Conservation (phyloP, 768 basidiomycete species). For the Leccinum uliginosum region DNA sequence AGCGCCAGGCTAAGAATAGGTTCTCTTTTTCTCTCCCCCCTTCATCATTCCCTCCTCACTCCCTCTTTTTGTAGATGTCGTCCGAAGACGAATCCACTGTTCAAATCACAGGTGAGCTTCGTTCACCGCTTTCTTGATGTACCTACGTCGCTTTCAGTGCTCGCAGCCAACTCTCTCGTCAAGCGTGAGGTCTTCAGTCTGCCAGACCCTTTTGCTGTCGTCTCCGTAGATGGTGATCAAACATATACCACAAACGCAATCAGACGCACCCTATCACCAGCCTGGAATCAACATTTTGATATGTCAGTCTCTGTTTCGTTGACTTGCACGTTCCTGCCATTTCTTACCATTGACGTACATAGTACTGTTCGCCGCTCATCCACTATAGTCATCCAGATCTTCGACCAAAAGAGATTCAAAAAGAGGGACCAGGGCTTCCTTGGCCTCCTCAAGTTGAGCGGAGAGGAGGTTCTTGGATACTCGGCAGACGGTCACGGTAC, state of each 20-base stretch:
- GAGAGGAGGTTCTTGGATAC: slow-evolving; percentile 48
- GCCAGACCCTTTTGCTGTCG: slow-evolving; percentile 85
- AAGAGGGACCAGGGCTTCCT: slow-evolving; percentile 80
- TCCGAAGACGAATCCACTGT: slow-evolving; percentile 14
- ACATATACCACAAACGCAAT: slow-evolving; percentile 72
- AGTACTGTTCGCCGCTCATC: slow-evolving; percentile 74
- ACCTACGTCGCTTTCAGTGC: slow-evolving; percentile 46
- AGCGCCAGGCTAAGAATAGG: not conserved
- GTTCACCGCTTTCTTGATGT: not conserved
- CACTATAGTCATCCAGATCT: slow-evolving; percentile 78
- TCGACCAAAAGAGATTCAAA: slow-evolving; percentile 87
- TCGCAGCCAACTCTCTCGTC: slow-evolving; percentile 67
- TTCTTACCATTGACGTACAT: slow-evolving; percentile 2
- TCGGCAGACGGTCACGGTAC: slow-evolving; percentile 46
- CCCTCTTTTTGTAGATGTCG: slow-evolving; percentile 18
- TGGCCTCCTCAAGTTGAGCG: slow-evolving; percentile 53
- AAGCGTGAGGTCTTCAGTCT: slow-evolving; percentile 78
- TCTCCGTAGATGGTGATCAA: slow-evolving; percentile 83
- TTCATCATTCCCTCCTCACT: not conserved
- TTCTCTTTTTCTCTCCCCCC: not conserved
- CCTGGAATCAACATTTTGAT: slow-evolving; percentile 86
- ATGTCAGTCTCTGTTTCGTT: slow-evolving; percentile 48
- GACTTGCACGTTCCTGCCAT: not conserved
- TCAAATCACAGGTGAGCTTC: slow-evolving; percentile 22
- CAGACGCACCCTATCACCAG: slow-evolving; percentile 63